These are phyloP conservation scores for Candida peoriensis DNA, from an alignment of 805 yeast species.

Conservation along the genomic window DNA sequence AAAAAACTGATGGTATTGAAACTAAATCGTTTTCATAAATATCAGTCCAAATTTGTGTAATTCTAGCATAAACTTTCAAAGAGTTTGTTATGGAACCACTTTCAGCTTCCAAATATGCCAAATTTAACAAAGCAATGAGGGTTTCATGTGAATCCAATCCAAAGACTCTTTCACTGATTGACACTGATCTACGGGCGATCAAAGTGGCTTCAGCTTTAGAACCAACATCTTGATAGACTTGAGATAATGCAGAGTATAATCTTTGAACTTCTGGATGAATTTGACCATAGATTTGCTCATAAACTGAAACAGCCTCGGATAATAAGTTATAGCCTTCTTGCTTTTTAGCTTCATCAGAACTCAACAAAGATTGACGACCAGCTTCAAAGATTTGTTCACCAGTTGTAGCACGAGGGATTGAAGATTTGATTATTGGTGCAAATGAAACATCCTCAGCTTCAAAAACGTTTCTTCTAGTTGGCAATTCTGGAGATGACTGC, in stretches of 20 bases:
- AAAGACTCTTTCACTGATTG: conserved; percentile 69
- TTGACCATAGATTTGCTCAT: conserved; percentile 79
- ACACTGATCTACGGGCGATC: conserved; percentile 61
- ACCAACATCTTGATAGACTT: conserved; percentile 57
- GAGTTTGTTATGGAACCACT: conserved; percentile 57
- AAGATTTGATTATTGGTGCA: conserved; percentile 71
- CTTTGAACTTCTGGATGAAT: conserved; percentile 77
- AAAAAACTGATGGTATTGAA: conserved; percentile 55
- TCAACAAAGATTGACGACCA: conserved; percentile 33
- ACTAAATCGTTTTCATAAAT: conserved; percentile 60
- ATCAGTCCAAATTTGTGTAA: conserved; percentile 52
- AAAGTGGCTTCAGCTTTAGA: conserved; percentile 54
- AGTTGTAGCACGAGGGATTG: conserved; percentile 58
- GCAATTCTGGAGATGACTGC: conserved; percentile 2
- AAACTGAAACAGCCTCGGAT: conserved; percentile 63
- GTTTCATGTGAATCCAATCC: conserved; percentile 83
- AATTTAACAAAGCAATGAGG: conserved; percentile 62
- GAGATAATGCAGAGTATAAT: conserved; percentile 61
- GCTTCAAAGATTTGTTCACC: conserved; percentile 74
- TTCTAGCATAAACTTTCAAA: conserved; percentile 54
- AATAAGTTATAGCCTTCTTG: conserved; percentile 60
- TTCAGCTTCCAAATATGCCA: conserved; percentile 66
- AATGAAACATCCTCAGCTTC: conserved; percentile 61
- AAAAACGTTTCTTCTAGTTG: conserved; percentile 36
- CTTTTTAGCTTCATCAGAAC: conserved; percentile 29